phyloP scores from a whole-genome alignment of 1,139 yeast genomes.

The Taphrina communis region DNA sequence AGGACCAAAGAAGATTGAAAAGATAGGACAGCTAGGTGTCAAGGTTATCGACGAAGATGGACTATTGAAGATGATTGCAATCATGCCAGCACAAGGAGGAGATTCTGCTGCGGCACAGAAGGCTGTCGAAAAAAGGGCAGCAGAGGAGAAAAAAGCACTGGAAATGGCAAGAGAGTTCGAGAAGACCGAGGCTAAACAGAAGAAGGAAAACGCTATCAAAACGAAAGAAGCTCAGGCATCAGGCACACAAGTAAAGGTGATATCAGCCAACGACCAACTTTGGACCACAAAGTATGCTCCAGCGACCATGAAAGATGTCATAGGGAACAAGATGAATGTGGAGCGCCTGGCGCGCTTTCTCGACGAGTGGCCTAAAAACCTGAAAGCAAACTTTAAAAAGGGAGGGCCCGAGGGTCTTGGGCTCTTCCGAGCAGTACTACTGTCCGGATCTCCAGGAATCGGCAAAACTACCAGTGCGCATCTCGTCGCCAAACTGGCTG shows the following conservation, averaged over 20 bases:
- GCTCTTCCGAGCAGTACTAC: constrained; percentile 75
- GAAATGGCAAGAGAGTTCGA: constrained; percentile 55
- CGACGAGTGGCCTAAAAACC: constrained; percentile 66
- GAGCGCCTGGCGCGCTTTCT: constrained; percentile 74
- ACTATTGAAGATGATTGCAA: constrained; percentile 69
- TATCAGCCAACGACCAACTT: constrained; percentile 53
- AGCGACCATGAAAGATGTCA: constrained; percentile 69
- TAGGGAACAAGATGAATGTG: constrained; percentile 87
- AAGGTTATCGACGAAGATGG: constrained; percentile 90
- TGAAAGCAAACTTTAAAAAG: constrained; percentile 62
- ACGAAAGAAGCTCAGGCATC: constrained; percentile 50
- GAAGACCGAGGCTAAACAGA: constrained; percentile 46
- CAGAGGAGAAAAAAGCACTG: constrained; percentile 56
- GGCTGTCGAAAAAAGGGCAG: constrained; percentile 71
- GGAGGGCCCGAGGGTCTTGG: constrained; percentile 65
- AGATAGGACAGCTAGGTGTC: constrained; percentile 71
- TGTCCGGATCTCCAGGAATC: constrained; percentile 93
- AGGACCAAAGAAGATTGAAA: constrained; percentile 91
- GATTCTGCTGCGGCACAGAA: constrained; percentile 74
- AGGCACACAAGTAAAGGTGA: constrained; percentile 47
- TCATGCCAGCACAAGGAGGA: constrained; percentile 95
- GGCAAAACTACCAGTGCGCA: constrained; percentile 97
- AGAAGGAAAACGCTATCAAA: constrained; percentile 42
- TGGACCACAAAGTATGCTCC: constrained; percentile 98
- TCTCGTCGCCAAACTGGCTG: constrained; percentile 76